phyloP scores from a whole-genome alignment of 176 grass and related monocot genomes.

The Elaeis guineensis region DNA sequence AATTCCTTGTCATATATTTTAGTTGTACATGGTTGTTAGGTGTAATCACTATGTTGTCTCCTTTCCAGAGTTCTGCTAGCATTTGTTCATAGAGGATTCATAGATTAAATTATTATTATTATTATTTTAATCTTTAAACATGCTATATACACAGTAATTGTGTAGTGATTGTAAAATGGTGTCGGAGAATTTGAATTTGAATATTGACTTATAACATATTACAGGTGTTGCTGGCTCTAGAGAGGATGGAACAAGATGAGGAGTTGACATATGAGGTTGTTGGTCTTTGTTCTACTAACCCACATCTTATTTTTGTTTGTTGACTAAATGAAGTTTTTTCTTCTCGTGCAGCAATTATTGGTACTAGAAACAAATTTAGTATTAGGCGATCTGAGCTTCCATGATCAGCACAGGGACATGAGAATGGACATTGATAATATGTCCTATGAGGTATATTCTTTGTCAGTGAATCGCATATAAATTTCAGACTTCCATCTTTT shows the following conservation, averaged over 20 bases:
- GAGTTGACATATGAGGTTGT: constrained; percentile 71
- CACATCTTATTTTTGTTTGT: constrained; percentile 17
- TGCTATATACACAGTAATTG: too few species aligned
- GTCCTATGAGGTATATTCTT: constrained; percentile 80
- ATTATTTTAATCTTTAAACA: too few species aligned
- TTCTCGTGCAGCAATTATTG: constrained; percentile 55
- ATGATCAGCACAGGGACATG: constrained; percentile 79
- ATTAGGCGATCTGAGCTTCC: constrained; percentile 42
- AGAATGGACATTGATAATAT: constrained; percentile 93
- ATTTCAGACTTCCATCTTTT: neutral
- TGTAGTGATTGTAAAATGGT: too few species aligned
- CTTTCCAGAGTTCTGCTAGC: too few species aligned
- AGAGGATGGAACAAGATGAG: constrained; percentile 78
- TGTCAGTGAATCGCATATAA: neutral
- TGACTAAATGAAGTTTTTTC: neutral
- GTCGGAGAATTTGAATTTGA: too few species aligned
- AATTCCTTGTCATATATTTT: neutral
- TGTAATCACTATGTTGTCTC: too few species aligned
- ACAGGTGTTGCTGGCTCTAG: constrained; percentile 61
- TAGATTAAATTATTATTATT: too few species aligned
- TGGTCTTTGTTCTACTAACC: constrained; percentile 10
- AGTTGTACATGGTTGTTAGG: neutral
- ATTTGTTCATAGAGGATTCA: too few species aligned
- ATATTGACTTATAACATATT: neutral
- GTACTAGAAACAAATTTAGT: constrained; percentile 68